phyloP scores from a whole-genome alignment of 305 asterid species.

The Solanum hybrid region DNA sequence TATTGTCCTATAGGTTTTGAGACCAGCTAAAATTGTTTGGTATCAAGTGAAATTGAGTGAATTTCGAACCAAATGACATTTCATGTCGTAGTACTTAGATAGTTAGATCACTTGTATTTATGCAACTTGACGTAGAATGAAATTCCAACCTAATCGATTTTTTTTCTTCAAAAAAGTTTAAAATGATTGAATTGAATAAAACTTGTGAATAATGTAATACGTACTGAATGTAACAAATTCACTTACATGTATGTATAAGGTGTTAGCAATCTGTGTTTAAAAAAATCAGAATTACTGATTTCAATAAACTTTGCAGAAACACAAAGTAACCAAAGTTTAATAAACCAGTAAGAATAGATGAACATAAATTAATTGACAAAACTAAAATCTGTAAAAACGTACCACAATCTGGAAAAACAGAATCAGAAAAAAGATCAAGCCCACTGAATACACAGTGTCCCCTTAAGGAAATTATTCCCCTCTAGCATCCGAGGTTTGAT shows the following conservation, averaged over 20 bases:
- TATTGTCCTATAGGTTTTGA: not conserved
- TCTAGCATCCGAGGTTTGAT: too few relatives aligned
- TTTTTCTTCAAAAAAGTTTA: not conserved
- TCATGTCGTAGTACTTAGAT: not conserved
- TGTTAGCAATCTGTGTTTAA: too few relatives aligned
- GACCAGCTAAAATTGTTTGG: not conserved
- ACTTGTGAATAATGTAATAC: not conserved
- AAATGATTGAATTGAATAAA: not conserved
- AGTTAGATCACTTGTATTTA: not conserved
- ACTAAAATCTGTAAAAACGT: too few relatives aligned
- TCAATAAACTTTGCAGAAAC: too few relatives aligned
- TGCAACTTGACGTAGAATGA: not conserved
- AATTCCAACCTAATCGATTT: not conserved
- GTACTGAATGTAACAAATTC: not conserved
- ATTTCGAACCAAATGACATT: not conserved
- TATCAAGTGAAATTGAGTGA: not conserved
- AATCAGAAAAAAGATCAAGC: too few relatives aligned
- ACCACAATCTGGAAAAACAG: too few relatives aligned
- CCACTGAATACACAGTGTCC: too few relatives aligned
- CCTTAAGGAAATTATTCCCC: too few relatives aligned
- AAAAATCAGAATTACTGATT: too few relatives aligned
- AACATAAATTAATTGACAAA: too few relatives aligned
- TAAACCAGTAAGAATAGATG: too few relatives aligned
- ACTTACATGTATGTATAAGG: not conserved
- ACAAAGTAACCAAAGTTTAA: too few relatives aligned